Conservation (phyloP, 2,329 filamentous ascomycete species). For the Neofusicoccum laricinum region DNA sequence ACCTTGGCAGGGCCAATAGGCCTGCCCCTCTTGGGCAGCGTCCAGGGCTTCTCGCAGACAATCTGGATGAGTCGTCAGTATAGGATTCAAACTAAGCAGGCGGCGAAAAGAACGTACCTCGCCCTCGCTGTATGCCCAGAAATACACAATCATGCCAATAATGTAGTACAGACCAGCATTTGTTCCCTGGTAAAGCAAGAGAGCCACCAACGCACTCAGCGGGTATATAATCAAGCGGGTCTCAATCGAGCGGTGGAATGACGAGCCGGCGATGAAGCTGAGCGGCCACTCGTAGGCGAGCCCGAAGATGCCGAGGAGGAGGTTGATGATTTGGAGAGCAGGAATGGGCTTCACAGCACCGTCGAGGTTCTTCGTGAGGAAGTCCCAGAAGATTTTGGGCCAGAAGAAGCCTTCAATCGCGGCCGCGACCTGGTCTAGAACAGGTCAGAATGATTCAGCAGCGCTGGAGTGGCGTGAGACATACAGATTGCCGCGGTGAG, state of each 20-base stretch:
- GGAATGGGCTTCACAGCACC: slow-evolving; percentile 83
- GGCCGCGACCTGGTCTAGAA: slow-evolving; percentile 77
- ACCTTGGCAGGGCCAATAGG: background rate
- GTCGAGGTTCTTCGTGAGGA: slow-evolving; percentile 86
- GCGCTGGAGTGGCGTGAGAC: slow-evolving; percentile 24
- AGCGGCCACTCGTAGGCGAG: slow-evolving; percentile 92
- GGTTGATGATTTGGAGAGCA: slow-evolving; percentile 83
- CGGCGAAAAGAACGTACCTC: slow-evolving; percentile 63
- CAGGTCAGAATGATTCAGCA: slow-evolving; percentile 15
- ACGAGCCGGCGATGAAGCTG: slow-evolving; percentile 65
- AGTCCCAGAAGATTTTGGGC: slow-evolving; percentile 99
- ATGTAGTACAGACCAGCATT: slow-evolving; percentile 92
- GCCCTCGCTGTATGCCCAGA: slow-evolving; percentile 96
- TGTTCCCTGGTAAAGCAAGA: slow-evolving; percentile 86
- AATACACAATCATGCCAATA: slow-evolving; percentile 81
- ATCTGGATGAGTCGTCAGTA: slow-evolving; percentile 31
- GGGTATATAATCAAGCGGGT: slow-evolving; percentile 80
- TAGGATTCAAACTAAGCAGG: slow-evolving; percentile 9
- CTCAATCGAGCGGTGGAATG: slow-evolving; percentile 84
- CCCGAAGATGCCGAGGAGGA: slow-evolving; percentile 74
- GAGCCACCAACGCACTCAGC: slow-evolving; percentile 68
- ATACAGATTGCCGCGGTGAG: slow-evolving; percentile 77
- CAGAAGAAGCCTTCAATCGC: slow-evolving; percentile 90
- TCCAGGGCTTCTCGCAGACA: slow-evolving; percentile 50
- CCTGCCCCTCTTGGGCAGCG: slow-evolving; percentile 42